Conservation (phyloP, 495 filamentous ascomycete genomes). For the Tuber brumale region DNA sequence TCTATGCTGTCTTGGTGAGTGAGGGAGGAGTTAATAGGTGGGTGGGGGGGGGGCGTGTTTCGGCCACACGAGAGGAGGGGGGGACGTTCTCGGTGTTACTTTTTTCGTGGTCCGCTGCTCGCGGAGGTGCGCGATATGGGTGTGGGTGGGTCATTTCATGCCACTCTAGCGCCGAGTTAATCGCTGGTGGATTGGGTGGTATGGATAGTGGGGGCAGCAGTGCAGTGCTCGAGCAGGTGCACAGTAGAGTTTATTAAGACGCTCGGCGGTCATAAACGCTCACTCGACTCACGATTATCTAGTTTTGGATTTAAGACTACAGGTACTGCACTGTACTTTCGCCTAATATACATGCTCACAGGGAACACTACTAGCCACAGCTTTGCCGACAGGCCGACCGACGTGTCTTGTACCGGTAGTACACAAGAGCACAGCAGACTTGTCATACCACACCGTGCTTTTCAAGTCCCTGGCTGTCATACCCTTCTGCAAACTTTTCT, state of each 20-base stretch:
- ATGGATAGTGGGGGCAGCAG: background rate
- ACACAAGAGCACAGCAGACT: background rate
- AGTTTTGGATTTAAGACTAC: background rate
- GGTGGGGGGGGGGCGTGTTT: too few species aligned
- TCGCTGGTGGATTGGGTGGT: background rate
- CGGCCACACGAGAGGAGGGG: too few species aligned
- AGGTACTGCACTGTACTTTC: background rate
- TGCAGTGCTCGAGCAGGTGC: background rate
- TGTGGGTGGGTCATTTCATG: background rate
- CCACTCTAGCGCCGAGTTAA: background rate
- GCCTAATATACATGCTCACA: too few species aligned
- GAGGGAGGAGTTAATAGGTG: too few species aligned
- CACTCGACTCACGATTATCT: background rate
- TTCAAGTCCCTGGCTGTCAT: background rate
- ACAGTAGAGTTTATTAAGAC: background rate
- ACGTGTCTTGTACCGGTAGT: background rate
- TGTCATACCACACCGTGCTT: background rate
- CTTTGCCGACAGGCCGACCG: background rate
- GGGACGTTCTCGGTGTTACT: too few species aligned
- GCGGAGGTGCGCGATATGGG: too few species aligned
- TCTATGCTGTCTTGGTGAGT: too few species aligned
- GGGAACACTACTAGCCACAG: background rate
- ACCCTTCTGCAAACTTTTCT: background rate
- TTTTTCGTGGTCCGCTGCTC: too few species aligned
- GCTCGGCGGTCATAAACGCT: background rate